These are phyloP conservation scores for Ceratobasidium sp. DNA, from an alignment of 1,284 basidiomycete genomes.

Conservation along the genomic window DNA sequence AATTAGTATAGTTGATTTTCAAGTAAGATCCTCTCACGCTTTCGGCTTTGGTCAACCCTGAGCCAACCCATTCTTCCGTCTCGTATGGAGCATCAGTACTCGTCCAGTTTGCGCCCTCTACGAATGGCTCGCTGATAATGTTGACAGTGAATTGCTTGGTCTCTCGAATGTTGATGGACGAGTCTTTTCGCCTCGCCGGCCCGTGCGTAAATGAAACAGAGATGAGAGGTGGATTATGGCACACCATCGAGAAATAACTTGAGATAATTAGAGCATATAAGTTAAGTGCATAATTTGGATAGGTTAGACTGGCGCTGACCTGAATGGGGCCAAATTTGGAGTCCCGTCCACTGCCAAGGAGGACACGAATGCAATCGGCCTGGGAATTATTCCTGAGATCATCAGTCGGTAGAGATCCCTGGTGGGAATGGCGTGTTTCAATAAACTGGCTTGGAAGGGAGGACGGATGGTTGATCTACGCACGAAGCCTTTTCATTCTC, in stretches of 20 bases:
- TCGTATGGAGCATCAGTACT: slow-evolving; percentile 69
- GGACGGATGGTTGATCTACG: slow-evolving; percentile 41
- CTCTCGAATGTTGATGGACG: slow-evolving; percentile 67
- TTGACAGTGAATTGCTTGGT: slow-evolving; percentile 77
- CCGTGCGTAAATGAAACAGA: slow-evolving; percentile 63
- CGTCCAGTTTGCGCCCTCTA: slow-evolving; percentile 74
- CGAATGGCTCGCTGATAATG: slow-evolving; percentile 76
- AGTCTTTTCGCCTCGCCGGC: slow-evolving; percentile 62
- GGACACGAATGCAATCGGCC: slow-evolving; percentile 78
- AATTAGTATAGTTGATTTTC: not conserved
- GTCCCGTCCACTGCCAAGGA: slow-evolving; percentile 62
- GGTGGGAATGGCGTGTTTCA: not conserved
- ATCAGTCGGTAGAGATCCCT: slow-evolving; percentile 64
- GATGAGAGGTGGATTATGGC: slow-evolving; percentile 69
- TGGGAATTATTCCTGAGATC: slow-evolving; percentile 71
- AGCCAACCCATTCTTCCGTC: slow-evolving; percentile 74
- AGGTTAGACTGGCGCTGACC: too few species aligned
- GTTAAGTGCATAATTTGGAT: too few species aligned
- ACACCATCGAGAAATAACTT: slow-evolving; percentile 67
- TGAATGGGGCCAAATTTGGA: slow-evolving; percentile 72
- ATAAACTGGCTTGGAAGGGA: not conserved
- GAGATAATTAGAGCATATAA: slow-evolving; percentile 28
- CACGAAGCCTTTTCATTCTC: slow-evolving; percentile 56
- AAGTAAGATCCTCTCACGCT: slow-evolving; percentile 60
- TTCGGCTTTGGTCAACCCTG: slow-evolving; percentile 68